Evolutionary conservation across 345 rosid genomes (phyloP).

Genomic region (Litchi chinensis): DNA sequence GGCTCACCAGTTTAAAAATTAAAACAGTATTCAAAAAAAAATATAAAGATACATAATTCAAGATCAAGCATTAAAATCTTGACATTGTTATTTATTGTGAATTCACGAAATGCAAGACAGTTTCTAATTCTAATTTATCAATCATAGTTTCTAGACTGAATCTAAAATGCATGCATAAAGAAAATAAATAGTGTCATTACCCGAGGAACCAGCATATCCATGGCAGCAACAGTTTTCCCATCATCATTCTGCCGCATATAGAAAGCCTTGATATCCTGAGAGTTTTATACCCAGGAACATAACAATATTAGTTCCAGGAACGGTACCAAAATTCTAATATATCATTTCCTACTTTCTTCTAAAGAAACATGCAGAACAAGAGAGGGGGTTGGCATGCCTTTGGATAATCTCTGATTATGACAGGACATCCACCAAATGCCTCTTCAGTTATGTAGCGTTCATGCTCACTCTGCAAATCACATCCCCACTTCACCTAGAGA

Average conservation of each 20-base stretch:
- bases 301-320: neutral
- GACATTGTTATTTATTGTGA: neutral
- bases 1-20: neutral
- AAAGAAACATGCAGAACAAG: conserved; percentile 6
- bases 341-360: neutral
- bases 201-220: conserved; percentile 98
- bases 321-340: neutral
- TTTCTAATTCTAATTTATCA: neutral
- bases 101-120: neutral
- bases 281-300: conserved; percentile 22
- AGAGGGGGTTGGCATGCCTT: conserved; percentile 49
- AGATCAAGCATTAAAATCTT: neutral
- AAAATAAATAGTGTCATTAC: conserved; percentile 38
- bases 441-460: conserved; percentile 95
- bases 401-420: conserved; percentile 91
- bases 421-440: conserved; percentile 84
- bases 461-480: conserved; percentile 98
- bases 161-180: neutral
- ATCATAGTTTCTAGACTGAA: neutral
- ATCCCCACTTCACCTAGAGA: conserved; percentile 91
- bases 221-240: conserved; percentile 97
- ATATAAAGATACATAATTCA: neutral
- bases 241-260: conserved; percentile 98
- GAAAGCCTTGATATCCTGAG: conserved; percentile 92
- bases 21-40: neutral